Percentiles rank a stretch among this genome's conserved stretches.
Evolutionary conservation across 495 filamentous ascomycete genomes (phyloP).

Genomic region (Neurospora sp.): DNA sequence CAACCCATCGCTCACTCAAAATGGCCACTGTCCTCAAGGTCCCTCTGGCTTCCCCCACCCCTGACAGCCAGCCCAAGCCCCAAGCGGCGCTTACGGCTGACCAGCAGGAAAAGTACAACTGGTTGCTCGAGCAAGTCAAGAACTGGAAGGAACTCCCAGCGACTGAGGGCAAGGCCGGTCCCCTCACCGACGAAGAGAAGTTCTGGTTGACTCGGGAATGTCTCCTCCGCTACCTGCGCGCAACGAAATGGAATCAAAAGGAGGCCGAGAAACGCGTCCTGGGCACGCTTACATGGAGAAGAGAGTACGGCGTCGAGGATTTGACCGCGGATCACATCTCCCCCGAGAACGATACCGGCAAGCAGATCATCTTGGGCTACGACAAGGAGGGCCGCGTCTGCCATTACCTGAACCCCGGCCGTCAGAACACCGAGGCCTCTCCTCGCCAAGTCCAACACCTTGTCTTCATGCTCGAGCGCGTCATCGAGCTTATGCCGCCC

Average conservation of each 20-base stretch:
- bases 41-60: slow-evolving; percentile 57
- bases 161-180: slow-evolving; percentile 48
- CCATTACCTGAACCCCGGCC: slow-evolving; percentile 76
- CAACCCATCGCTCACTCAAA: neutral
- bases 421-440: slow-evolving; percentile 83
- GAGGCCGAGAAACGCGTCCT: slow-evolving; percentile 71
- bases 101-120: slow-evolving; percentile 76
- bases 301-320: slow-evolving; percentile 70
- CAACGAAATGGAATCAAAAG: slow-evolving; percentile 76
- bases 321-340: slow-evolving; percentile 77
- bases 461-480: slow-evolving; percentile 88
- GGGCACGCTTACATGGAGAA: slow-evolving; percentile 73
- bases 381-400: slow-evolving; percentile 77
- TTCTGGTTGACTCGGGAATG: slow-evolving; percentile 90
- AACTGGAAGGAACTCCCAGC: slow-evolving; percentile 63
- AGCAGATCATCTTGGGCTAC: slow-evolving; percentile 81
- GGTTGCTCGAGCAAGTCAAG: slow-evolving; percentile 55
- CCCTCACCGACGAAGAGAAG: slow-evolving; percentile 69
- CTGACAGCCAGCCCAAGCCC: slow-evolving; percentile 42
- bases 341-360: slow-evolving; percentile 89
- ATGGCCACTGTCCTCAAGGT: slow-evolving; percentile 45
- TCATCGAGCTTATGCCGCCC: slow-evolving; percentile 77
- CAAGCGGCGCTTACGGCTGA: slow-evolving; percentile 53
- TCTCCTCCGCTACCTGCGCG: slow-evolving; percentile 83
- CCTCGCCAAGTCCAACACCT: slow-evolving; percentile 91